These are phyloP conservation scores for Coniochaeta sp. DNA, from an alignment of 2,329 filamentous ascomycete species.

Conservation along the genomic window DNA sequence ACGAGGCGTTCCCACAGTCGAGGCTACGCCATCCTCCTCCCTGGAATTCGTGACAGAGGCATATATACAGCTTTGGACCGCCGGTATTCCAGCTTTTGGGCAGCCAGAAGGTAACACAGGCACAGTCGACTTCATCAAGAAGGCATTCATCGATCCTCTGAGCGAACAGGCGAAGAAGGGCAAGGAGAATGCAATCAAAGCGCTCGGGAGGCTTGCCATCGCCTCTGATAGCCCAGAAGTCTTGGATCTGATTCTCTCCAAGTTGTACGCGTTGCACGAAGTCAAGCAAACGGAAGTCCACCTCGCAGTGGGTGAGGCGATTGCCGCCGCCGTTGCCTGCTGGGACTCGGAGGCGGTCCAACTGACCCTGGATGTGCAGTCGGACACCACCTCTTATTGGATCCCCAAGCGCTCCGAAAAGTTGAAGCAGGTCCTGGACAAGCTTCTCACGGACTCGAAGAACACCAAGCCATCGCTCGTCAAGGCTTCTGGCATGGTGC, in stretches of 20 bases:
- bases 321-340: slow-evolving; percentile 68
- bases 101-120: slow-evolving; percentile 9
- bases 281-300: slow-evolving; percentile 81
- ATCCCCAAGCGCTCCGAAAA: slow-evolving; percentile 28
- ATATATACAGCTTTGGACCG: slow-evolving; percentile 35
- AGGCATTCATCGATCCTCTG: slow-evolving; percentile 53
- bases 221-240: slow-evolving; percentile 35
- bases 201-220: slow-evolving; percentile 69
- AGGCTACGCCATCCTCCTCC: background rate
- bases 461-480: slow-evolving; percentile 81
- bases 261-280: slow-evolving; percentile 71
- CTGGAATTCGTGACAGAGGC: slow-evolving; percentile 36
- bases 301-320: slow-evolving; percentile 82
- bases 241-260: slow-evolving; percentile 52
- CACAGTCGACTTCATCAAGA: slow-evolving; percentile 19
- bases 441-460: slow-evolving; percentile 69
- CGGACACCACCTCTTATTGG: slow-evolving; percentile 23
- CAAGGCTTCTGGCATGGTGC: slow-evolving; percentile 92
- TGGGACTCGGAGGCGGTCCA: slow-evolving; percentile 79
- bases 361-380: slow-evolving; percentile 68
- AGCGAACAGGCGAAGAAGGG: slow-evolving; percentile 66
- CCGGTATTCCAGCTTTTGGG: slow-evolving; percentile 23
- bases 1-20: background rate
- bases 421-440: slow-evolving; percentile 54
- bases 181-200: slow-evolving; percentile 73